phyloP scores from a whole-genome alignment of 1,284 basidiomycete genomes.

The Ceratobasidium sp. region DNA sequence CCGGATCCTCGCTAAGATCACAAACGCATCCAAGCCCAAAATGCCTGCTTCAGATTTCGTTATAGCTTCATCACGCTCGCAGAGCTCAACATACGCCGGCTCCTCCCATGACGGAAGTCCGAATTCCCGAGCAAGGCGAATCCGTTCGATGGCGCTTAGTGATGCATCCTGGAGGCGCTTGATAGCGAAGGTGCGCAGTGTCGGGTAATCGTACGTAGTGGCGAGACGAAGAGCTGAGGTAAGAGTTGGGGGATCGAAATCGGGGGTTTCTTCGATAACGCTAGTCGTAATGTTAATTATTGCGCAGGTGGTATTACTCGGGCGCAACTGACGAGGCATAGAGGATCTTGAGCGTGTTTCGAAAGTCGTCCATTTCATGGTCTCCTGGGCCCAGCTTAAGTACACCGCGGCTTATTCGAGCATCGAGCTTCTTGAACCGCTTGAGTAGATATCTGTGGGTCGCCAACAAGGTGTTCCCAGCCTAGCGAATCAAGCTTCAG shows the following conservation, averaged over 20 bases:
- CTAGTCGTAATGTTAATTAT: background rate
- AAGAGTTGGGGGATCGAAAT: background rate
- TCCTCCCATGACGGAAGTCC: constrained; percentile 36
- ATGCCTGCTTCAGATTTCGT: constrained; percentile 31
- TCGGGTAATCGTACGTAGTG: constrained; percentile 14
- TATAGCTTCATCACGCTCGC: constrained; percentile 22
- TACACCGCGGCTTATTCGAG: constrained; percentile 1
- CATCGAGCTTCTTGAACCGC: constrained; percentile 8
- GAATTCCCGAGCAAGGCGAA: constrained; percentile 32
- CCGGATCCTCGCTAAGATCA: constrained; percentile 2
- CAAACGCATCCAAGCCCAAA: constrained; percentile 6
- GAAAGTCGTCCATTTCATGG: background rate
- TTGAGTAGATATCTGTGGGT: constrained; percentile 30
- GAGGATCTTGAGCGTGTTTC: constrained; percentile 31
- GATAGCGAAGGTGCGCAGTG: constrained; percentile 11
- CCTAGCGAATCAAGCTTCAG: background rate
- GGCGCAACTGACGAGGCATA: constrained; percentile 27
- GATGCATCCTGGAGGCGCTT: constrained; percentile 20
- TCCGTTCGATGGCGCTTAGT: constrained; percentile 33
- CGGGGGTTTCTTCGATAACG: background rate
- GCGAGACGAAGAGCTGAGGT: constrained; percentile 13
- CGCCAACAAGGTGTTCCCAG: constrained; percentile 21
- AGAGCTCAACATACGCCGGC: constrained; percentile 39
- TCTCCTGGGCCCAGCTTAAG: background rate
- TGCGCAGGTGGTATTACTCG: no score